Conservation (phyloP, 306 rosid species). For the Ceratonia siliqua region DNA sequence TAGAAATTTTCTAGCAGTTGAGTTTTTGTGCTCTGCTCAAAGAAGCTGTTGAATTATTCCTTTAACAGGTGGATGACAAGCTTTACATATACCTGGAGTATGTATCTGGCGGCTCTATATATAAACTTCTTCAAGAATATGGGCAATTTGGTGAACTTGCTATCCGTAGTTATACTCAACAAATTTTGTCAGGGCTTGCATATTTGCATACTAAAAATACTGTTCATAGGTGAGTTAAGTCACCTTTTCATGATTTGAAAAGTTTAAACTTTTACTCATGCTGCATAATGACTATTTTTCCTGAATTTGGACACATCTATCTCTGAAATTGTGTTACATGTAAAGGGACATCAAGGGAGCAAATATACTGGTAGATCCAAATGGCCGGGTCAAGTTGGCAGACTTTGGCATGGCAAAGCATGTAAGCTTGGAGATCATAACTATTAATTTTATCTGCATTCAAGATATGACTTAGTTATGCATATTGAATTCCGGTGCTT, state of each 20-base stretch:
- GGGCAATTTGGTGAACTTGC: conserved; percentile 82
- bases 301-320: conserved; percentile 17
- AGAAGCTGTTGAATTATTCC: conserved; percentile 37
- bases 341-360: conserved; percentile 95
- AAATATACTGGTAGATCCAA: conserved; percentile 92
- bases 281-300: conserved; percentile 17
- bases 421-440: conserved; percentile 54
- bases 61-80: conserved; percentile 74
- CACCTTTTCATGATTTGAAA: conserved; percentile 24
- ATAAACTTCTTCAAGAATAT: conserved; percentile 90
- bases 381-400: conserved; percentile 88
- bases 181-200: conserved; percentile 90
- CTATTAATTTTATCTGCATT: conserved; percentile 16
- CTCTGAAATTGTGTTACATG: conserved; percentile 32
- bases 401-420: conserved; percentile 99
- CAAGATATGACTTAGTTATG: conserved; percentile 27
- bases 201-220: conserved; percentile 83
- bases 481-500: neutral
- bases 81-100: conserved; percentile 89
- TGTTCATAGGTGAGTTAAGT: conserved; percentile 72
- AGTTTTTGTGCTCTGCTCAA: conserved; percentile 14
- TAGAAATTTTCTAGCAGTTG: conserved; percentile 15
- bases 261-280: conserved; percentile 14
- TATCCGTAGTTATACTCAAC: conserved; percentile 88
- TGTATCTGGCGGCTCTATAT: conserved; percentile 93